Evolutionary conservation across 2,329 filamentous ascomycete genomes (phyloP).

Genomic region (Alternaria sp.): DNA sequence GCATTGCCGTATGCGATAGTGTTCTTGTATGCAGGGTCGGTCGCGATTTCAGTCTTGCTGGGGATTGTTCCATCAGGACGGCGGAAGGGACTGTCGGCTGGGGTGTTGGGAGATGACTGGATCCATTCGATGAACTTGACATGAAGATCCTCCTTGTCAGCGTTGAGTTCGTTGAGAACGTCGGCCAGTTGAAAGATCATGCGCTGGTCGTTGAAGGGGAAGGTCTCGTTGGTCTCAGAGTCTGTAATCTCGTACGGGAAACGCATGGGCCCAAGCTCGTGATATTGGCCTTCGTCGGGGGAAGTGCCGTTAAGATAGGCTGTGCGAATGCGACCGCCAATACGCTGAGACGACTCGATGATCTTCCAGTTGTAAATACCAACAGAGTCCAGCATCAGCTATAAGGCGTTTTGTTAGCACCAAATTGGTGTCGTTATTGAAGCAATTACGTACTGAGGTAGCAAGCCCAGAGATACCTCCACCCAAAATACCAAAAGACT

Average conservation of each 20-base stretch:
- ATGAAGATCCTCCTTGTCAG: slow-evolving; percentile 48
- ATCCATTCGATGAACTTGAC: slow-evolving; percentile 67
- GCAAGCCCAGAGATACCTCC: slow-evolving; percentile 69
- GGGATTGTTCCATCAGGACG: slow-evolving; percentile 19
- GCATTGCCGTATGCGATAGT: slow-evolving; percentile 16
- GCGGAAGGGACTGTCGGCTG: slow-evolving; percentile 37
- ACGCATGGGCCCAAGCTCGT: slow-evolving; percentile 69
- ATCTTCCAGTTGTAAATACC: slow-evolving; percentile 66
- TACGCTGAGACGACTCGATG: slow-evolving; percentile 63
- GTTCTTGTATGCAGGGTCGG: background rate
- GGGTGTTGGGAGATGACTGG: slow-evolving; percentile 60
- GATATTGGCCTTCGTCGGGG: slow-evolving; percentile 67
- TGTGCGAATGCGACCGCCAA: slow-evolving; percentile 69
- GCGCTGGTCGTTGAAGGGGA: slow-evolving; percentile 64
- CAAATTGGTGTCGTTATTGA: background rate
- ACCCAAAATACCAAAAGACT: slow-evolving; percentile 65
- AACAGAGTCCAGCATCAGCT: slow-evolving; percentile 48
- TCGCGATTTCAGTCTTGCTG: slow-evolving; percentile 17
- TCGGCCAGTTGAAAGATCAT: slow-evolving; percentile 66
- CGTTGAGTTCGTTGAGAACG: slow-evolving; percentile 65
- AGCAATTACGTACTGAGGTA: slow-evolving; percentile 40
- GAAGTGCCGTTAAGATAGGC: slow-evolving; percentile 63
- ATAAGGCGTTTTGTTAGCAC: background rate
- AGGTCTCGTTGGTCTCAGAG: slow-evolving; percentile 57
- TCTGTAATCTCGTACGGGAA: slow-evolving; percentile 60